Base-by-base conservation (phyloP, 805 yeast genomes). In the Teunomyces tritomae region DNA sequence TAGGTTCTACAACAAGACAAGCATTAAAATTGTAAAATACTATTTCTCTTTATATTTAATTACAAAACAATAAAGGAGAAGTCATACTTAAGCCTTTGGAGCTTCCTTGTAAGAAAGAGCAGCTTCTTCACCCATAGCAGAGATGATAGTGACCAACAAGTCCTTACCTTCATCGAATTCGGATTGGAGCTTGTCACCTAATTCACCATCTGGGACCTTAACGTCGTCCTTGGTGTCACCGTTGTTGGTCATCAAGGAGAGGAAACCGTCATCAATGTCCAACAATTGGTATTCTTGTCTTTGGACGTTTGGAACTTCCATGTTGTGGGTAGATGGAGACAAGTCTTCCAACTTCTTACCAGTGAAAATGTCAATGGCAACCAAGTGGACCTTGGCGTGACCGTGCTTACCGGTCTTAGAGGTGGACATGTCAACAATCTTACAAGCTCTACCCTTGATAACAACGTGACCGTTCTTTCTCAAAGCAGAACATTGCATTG, bases 351-450 rank as follows among this genome's bases (percentile, higher is more conserved):
- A 85, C 84, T 94, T 94, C 91, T 94, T 94, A 77, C 89, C 87
- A 68, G 99, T 94, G 92, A 94, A 94, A 76, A 94, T 92, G 77
- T 94, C 99, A 67, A 88, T 85, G 73, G 98, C 98, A 62, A 94
- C 98, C 80, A 94, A 84, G 80, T 94, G 98, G 77, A 94, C 99
- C 85, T 94, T 94, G 76, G 99, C 99, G 94, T 94, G 99, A 82
- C 99, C 99, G 87, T 94, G 99, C 97, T 94, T 94, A 81, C 99
- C 99, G 66, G 99, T 94, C 87, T 94, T 94, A 70, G 99, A 94
- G 71, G 99, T 94, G 57, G 99, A 94, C 99, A 94, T 94, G 77
- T 94, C 99, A 68, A 94, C 96, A 77, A 94, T 94, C 86, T 94
- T 94, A 85, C 98, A 94, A 74, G 99, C 99, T 85, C 99, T 95